Evolutionary conservation across 1,284 basidiomycete species (phyloP).

Genomic region (Phylloporus sp.): DNA sequence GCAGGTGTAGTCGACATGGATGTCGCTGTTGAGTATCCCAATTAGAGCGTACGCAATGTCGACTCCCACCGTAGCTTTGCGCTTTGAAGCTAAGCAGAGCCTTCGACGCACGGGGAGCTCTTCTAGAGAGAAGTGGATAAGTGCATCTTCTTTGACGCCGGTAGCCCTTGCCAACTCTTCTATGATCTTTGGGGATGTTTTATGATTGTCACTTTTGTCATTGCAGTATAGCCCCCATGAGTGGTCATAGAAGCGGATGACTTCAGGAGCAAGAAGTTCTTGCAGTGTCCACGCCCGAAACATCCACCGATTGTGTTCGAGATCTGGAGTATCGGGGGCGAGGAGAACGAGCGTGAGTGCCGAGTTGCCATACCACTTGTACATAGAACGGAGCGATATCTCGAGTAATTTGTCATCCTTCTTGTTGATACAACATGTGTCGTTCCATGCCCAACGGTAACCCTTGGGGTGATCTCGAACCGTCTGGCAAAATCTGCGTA

Average conservation of each 20-base stretch:
- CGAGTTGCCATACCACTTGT: slow-evolving; percentile 29
- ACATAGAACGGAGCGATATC: slow-evolving; percentile 27
- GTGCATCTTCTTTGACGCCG: not conserved
- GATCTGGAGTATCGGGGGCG: not conserved
- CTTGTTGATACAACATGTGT: slow-evolving; percentile 25
- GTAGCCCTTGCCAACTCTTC: not conserved
- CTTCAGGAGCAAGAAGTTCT: slow-evolving; percentile 22
- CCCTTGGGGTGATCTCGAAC: slow-evolving; percentile 9
- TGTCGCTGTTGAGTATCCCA: slow-evolving; percentile 23
- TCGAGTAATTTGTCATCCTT: not conserved
- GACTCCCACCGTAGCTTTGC: slow-evolving; percentile 14
- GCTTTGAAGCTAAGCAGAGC: slow-evolving; percentile 23
- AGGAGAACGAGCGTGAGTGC: slow-evolving; percentile 26
- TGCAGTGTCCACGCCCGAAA: slow-evolving; percentile 28
- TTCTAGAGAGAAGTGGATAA: slow-evolving; percentile 15
- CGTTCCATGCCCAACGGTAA: slow-evolving; percentile 22
- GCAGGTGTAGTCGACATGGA: slow-evolving; percentile 8
- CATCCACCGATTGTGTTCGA: slow-evolving; percentile 27
- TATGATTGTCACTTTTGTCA: slow-evolving; percentile 18
- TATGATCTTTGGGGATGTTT: not conserved
- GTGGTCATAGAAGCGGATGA: slow-evolving; percentile 21
- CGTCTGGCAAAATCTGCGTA: slow-evolving; percentile 19
- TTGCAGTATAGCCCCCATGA: slow-evolving; percentile 14
- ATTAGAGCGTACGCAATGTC: slow-evolving; percentile 27
- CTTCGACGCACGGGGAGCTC: slow-evolving; percentile 9